Base-by-base conservation (phyloP, 1,284 basidiomycete species). In the Moniliella sp. region DNA sequence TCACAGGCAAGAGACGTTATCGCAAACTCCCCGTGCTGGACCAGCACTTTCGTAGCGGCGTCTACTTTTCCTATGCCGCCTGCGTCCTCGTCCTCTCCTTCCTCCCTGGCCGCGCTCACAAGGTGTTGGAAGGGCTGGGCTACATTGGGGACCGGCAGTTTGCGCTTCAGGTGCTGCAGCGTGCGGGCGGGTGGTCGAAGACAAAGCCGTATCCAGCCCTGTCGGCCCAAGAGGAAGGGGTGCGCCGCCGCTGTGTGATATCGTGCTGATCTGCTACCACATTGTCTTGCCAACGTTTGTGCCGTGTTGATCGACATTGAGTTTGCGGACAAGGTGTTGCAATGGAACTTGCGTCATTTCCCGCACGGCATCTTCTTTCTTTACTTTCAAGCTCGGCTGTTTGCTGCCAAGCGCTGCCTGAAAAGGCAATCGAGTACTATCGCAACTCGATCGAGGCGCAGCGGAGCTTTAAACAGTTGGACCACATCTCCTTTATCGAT, bases 251-350 rank as follows among this genome's bases (percentile, higher is more conserved):
- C 72, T 93, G 5, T 83, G 81, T 50, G 88, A 97, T 57, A 78
- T 94, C 71, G 67, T 71, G 2, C 67, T 93, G 10, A 67, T 94
- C 37, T 72, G 80, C 12, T 93, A 91, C 66, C 86, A 94, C 59
- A 71, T 97, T 14, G 75, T 91, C 33, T 68, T 93, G 69, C 71
- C 34, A 75, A 83, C 56, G 80, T 71, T 10, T 63, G 65, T 26
- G 45, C 37, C 18, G 46, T 49, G n/a, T n/a, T n/a, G 32, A 44
- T 46, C 25, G 36, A 35, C 31, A 32, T 34, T 12, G 33, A 39
- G 35, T 34, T 36, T 36, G 50, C 49, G 21, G 46, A 43, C 47
- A 48, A 46, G 58, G 61, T 47, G 48, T 62, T 37, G 39, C 62
- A 51, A 52, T 65, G 45, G 55, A 48, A 45, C 39, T 37, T 40